Evolutionary conservation across 108 stramenopile genomes (phyloP).

Genomic region (Skeletonema costatum): DNA sequence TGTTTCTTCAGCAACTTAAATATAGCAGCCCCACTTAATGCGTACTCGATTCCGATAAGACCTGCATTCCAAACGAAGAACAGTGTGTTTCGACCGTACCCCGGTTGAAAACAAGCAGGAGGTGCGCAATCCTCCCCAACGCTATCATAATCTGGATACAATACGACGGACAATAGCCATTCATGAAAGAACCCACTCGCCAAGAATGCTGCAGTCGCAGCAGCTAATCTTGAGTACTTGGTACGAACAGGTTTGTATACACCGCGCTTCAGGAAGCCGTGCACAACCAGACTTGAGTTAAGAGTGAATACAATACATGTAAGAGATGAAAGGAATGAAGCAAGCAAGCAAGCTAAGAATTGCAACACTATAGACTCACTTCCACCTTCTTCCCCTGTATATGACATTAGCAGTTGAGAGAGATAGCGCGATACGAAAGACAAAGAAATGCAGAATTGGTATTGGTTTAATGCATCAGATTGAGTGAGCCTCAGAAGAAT

Average conservation of each 20-base stretch:
- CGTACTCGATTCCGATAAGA: conserved; percentile 39
- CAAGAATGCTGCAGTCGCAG: conserved; percentile 37
- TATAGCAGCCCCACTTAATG: conserved; percentile 22
- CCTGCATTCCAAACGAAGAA: conserved; percentile 52
- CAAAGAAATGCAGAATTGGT: no score
- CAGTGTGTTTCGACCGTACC: conserved; percentile 29
- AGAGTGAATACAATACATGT: conserved; percentile 7
- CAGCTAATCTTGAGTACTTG: conserved; percentile 22
- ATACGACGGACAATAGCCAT: conserved; percentile 31
- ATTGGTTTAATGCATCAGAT: no score
- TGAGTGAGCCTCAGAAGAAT: no score
- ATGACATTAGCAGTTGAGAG: no score
- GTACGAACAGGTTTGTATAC: conserved; percentile 48
- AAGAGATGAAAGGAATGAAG: neutral
- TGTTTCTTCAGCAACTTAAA: conserved; percentile 31
- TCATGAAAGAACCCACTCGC: conserved; percentile 51
- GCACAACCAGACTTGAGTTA: neutral
- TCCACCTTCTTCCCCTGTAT: conserved; percentile 31
- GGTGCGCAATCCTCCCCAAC: neutral
- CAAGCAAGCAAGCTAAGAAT: neutral
- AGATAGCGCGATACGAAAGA: no score
- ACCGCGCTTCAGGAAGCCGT: conserved; percentile 16
- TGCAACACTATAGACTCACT: neutral
- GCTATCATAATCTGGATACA: neutral
- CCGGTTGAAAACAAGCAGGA: conserved; percentile 19